Evolutionary conservation across 139 green algal species (phyloP), one percentile per base, ranked within the genome.

Genomic region (Tetradesmus obliquus): DNA sequence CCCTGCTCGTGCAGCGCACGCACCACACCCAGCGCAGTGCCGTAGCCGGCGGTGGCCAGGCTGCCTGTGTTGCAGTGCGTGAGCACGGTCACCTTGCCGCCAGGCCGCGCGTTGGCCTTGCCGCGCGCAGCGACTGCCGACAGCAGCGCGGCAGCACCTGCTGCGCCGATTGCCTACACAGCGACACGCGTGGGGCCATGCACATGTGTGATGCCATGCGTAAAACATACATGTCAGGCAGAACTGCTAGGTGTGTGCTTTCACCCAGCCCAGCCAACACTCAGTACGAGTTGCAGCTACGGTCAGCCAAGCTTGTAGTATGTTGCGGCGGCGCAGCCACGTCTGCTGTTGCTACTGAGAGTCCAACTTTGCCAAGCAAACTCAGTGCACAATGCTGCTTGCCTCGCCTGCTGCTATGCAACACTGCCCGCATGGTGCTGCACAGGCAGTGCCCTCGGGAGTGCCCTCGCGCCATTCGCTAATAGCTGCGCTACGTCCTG

Each of bases 51-150:
- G 0, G 97, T 99, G 8, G 98, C 98, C 79, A 99, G 95, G 92
- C 95, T 98, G 87, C 98, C 98, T 0, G 98, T 99, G 96, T 99
- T 99, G 96, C 98, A 99, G 95, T 99, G 97, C 3, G 98, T 99
- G 82, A 99, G 94, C 58, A 99, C 96, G 5, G 94, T 91, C 62
- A 99, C 32, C 76, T 89, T 91, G 89, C 85, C 69, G 20, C 89
- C 86, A 22, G 51, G 72, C 12, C 83, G 74, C 6, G 60, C 79
- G 19, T 86, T 24, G 10, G 60, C 71, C 10, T 74, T 24, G 62
- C 71, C 84, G 79, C 86, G 85, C 1, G 94, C 90, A 89, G 91
- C 79, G 12, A 92, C 91, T 4, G 95, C 94, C 10, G 90, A 90
- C 55, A 97, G 87, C 85, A 99, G 90, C 7, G 97, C 98, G 1